A percentile compares a stretch with the other conserved stretches of the same genome.
Evolutionary conservation across 371 early-diverging fungal genomes (phyloP).

Genomic region (Hamiltosporidium magnivora): DNA sequence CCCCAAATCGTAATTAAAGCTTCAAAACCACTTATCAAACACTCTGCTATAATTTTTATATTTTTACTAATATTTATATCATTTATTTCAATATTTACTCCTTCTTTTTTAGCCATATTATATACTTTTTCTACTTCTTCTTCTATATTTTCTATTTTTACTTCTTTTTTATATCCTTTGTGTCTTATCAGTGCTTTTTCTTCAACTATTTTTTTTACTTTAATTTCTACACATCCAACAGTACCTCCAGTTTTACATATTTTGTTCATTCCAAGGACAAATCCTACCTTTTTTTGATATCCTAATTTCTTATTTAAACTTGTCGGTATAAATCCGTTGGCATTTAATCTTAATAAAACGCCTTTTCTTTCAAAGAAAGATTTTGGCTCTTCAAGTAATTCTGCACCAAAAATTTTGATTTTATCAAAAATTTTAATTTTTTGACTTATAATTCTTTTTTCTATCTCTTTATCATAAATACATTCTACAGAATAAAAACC

Average conservation of each 20-base stretch:
- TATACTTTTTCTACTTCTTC: constrained; percentile 40
- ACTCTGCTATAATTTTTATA: constrained; percentile 27
- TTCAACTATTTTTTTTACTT: constrained; percentile 34
- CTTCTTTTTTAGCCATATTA: constrained; percentile 17
- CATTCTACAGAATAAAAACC: constrained; percentile 33
- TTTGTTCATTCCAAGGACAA: constrained; percentile 19
- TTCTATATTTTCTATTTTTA: constrained; percentile 34
- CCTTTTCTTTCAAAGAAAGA: constrained; percentile 16
- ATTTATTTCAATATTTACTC: constrained; percentile 9
- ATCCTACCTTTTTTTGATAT: constrained; percentile 27
- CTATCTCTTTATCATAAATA: constrained; percentile 13
- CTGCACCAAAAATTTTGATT: constrained; percentile 40
- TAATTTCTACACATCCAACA: constrained; percentile 26
- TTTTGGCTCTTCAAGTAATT: constrained; percentile 13
- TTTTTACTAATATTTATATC: constrained; percentile 33
- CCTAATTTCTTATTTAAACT: constrained; percentile 22
- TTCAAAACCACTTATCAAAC: constrained; percentile 6
- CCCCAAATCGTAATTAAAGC: constrained; percentile 29
- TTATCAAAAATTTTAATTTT: constrained; percentile 17
- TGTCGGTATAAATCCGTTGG: constrained; percentile 15
- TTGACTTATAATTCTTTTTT: constrained; percentile 11
- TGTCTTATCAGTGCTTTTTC: constrained; percentile 21
- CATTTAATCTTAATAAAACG: constrained; percentile 2
- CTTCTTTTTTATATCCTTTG: constrained; percentile 23
- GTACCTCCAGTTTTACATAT: constrained; percentile 29